These are phyloP conservation scores for Rugosomyces carneus DNA, from an alignment of 1,284 basidiomycete genomes.

Conservation along the genomic window DNA sequence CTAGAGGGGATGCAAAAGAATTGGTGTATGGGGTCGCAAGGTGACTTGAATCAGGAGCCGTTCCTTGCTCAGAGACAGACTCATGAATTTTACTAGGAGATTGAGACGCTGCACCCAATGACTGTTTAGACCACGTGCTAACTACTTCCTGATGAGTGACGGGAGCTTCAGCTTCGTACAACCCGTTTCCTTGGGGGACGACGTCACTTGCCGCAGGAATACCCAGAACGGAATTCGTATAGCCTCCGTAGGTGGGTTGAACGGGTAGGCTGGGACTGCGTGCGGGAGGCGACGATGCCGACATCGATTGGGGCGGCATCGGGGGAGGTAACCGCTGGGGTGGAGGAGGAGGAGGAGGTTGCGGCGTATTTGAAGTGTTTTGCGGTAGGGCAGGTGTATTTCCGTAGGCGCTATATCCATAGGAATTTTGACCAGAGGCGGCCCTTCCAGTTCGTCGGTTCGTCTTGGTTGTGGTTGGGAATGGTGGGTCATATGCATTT, in stretches of 20 bases:
- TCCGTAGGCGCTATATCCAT: constrained; percentile 18
- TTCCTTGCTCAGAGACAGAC: not conserved
- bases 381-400: constrained; percentile 10
- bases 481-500: constrained; percentile 78
- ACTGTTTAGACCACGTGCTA: not conserved
- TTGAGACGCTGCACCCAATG: not conserved
- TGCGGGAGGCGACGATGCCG: constrained; percentile 1
- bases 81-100: not conserved
- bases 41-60: not conserved
- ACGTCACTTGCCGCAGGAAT: not conserved
- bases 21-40: not conserved
- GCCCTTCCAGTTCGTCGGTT: constrained; percentile 30
- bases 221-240: not conserved
- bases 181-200: not conserved
- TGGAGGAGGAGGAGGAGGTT: constrained; percentile 11
- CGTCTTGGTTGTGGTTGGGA: constrained; percentile 50
- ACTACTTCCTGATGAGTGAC: not conserved
- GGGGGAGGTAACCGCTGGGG: constrained; percentile 9
- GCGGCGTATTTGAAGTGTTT: constrained; percentile 9
- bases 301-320: constrained; percentile 6
- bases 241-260: not conserved
- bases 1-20: not conserved
- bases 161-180: not conserved
- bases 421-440: constrained; percentile 13
- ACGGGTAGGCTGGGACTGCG: not conserved